A percentile compares a stretch with the other conserved stretches of the same genome.
phyloP scores from a whole-genome alignment of 192 early-diverging fungal genomes.

The Chytriomyces sp. region DNA sequence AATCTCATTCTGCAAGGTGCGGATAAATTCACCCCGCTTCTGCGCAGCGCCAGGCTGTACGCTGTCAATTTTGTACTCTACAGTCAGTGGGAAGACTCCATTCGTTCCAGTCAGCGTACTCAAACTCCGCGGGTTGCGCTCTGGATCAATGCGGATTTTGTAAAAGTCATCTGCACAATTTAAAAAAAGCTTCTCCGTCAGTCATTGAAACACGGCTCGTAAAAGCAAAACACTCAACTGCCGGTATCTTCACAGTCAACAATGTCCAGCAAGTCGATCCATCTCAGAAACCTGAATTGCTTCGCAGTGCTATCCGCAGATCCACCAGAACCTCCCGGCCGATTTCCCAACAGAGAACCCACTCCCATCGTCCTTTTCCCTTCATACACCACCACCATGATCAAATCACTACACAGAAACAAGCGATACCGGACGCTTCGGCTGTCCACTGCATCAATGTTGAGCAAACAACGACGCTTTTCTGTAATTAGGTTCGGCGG shows the following conservation, averaged over 20 bases:
- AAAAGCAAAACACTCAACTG: constrained; percentile 14
- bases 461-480: constrained; percentile 52
- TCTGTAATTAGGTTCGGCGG: constrained; percentile 55
- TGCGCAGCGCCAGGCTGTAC: constrained; percentile 3
- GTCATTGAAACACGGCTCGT: background rate
- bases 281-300: constrained; percentile 45
- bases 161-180: constrained; percentile 18
- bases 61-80: constrained; percentile 35
- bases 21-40: constrained; percentile 6
- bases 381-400: constrained; percentile 48
- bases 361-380: constrained; percentile 22
- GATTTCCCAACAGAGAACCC: background rate
- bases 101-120: constrained; percentile 7
- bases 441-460: constrained; percentile 50
- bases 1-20: constrained; percentile 22
- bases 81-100: constrained; percentile 5
- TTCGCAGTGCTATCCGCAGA: constrained; percentile 28
- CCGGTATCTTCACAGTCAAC: constrained; percentile 41
- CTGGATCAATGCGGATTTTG: constrained; percentile 6
- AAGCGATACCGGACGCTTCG: constrained; percentile 37
- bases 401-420: constrained; percentile 55
- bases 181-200: background rate
- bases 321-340: constrained; percentile 2
- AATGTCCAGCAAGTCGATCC: constrained; percentile 57
- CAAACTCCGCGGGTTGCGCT: constrained; percentile 17